Base-by-base conservation (phyloP, 2,329 filamentous ascomycete genomes). In the Colletotrichum sp. region DNA sequence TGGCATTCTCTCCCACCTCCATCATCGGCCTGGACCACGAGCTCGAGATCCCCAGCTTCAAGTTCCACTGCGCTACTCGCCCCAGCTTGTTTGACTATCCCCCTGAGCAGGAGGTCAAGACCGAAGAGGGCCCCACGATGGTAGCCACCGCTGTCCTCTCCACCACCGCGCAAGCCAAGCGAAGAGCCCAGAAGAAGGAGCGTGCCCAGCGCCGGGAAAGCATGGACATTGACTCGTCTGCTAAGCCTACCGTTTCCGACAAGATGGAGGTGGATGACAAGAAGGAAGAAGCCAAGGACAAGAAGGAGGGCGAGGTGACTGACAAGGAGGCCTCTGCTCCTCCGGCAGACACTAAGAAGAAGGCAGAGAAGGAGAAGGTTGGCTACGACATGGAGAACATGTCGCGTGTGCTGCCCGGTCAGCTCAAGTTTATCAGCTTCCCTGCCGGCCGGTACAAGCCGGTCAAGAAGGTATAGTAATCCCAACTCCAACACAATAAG, bases 31-130 rank as follows among this genome's bases (percentile, higher is more conserved):
- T 99, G 30, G 96, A 99, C 83, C 94, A 98, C 82, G 95, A 98
- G 82, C 90, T 99, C 16, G 95, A 98, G 81, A 95, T 98, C 71
- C 96, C 98, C 24, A 93, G 93, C 83, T 96, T 98, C 91, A 98
- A 98, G 84, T 98, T 98, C 88, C 93, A 98, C 90, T 98, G 95
- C 86, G 96, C 97, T 80, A 98, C 96, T 13, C 93, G 96, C 75
- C 96, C 96, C 69, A 99, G 96, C 84, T 91, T 98, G 80, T 99
- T 99, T 82, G 97, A 99, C 86, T 99, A 99, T 82, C 97, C 97
- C 39, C 98, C 97, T 2, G 96, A 99, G 85, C 95, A 98, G 81
- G 96, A 99, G 84, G 93, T 98, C 82, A 99, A 99, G 90, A 87
- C 95, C 1, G 96, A 99, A 82, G 96, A 99, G 84, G 95, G 95